Percentiles rank a stretch among this genome's conserved stretches.
These are phyloP conservation scores for Tulasnella sp. DNA, from an alignment of 768 basidiomycete species.

Conservation along the genomic window DNA sequence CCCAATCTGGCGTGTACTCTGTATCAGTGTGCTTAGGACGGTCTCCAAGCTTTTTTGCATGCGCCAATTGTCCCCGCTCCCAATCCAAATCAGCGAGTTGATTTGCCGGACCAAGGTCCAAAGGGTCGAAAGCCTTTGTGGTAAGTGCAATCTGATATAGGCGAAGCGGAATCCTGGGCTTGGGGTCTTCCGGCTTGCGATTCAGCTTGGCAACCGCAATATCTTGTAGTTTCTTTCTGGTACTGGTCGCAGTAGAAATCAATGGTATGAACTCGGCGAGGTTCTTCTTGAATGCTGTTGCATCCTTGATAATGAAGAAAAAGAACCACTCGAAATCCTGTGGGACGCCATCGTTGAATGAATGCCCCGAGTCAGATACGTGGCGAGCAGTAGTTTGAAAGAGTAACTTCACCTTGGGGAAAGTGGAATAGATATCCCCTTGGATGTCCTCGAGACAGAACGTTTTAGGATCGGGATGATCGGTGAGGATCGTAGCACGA, in stretches of 20 bases:
- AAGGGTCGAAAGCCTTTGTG: neutral
- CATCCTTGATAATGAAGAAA: slow-evolving; percentile 15
- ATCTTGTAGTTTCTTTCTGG: neutral
- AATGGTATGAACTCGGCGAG: slow-evolving; percentile 3
- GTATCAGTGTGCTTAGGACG: neutral
- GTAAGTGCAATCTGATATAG: slow-evolving; percentile 6
- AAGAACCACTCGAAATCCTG: slow-evolving; percentile 7
- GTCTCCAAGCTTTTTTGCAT: neutral
- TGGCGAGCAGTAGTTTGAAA: neutral
- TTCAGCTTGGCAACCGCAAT: neutral
- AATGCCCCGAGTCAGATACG: too few relatives aligned
- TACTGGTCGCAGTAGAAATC: slow-evolving; percentile 1
- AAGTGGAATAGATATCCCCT: slow-evolving; percentile 5
- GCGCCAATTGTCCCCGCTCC: neutral
- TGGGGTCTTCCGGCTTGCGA: neutral
- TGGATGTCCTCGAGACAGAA: neutral
- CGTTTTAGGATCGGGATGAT: neutral
- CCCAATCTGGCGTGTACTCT: neutral
- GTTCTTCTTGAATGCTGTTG: neutral
- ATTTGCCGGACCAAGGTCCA: neutral
- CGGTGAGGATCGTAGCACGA: neutral
- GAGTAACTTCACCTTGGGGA: neutral
- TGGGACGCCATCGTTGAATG: too few relatives aligned
- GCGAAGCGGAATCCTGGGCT: neutral
- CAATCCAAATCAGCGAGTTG: neutral